phyloP scores from a whole-genome alignment of 2,329 filamentous ascomycete genomes.

The Pestalotiopsis fici region DNA sequence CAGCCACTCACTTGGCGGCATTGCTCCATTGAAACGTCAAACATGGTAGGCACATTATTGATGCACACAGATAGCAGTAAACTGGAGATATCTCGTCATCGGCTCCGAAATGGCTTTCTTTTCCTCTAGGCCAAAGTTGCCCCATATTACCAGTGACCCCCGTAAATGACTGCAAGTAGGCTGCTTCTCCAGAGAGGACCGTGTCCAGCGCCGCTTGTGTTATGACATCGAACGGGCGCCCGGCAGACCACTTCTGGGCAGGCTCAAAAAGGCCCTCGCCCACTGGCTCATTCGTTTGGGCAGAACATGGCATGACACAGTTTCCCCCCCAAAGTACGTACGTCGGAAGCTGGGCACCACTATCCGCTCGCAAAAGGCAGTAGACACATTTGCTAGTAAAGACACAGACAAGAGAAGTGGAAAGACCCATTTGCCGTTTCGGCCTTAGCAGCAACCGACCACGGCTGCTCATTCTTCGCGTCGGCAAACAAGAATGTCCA shows the following conservation, averaged over 20 bases:
- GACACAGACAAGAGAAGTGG: too few relatives aligned
- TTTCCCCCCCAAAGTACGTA: not conserved
- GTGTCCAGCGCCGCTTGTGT: not conserved
- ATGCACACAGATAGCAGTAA: not conserved
- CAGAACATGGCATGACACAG: not conserved
- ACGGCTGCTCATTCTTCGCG: not conserved
- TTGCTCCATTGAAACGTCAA: not conserved
- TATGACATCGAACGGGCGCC: not conserved
- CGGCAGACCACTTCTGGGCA: not conserved
- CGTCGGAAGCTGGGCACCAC: not conserved
- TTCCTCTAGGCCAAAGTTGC: not conserved
- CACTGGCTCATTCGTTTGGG: not conserved
- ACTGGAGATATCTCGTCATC: not conserved
- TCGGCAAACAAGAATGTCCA: not conserved
- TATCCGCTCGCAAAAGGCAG: not conserved
- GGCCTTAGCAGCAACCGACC: not conserved
- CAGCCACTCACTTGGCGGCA: not conserved
- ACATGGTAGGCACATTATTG: not conserved
- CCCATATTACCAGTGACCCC: not conserved
- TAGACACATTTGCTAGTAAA: too few relatives aligned
- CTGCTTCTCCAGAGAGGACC: not conserved
- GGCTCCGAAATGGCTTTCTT: not conserved
- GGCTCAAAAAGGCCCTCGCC: too few relatives aligned
- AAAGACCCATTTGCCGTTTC: not conserved
- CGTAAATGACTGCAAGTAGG: too few relatives aligned